Evolutionary conservation across 345 rosid species (phyloP).

Genomic region (Populus euphratica): DNA sequence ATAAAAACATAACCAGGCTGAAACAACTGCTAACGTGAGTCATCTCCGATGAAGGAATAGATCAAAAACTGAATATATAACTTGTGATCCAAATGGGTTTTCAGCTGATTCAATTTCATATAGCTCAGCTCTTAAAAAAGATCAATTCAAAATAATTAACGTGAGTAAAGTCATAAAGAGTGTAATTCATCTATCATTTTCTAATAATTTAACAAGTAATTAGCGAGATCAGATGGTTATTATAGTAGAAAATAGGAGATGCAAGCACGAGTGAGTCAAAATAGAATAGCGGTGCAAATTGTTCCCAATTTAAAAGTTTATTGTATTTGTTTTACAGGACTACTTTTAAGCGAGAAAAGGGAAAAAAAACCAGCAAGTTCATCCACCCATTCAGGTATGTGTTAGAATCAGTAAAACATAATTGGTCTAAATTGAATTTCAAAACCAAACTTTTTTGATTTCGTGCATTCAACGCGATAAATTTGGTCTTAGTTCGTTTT

Average conservation of each 20-base stretch:
- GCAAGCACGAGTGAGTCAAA: background rate
- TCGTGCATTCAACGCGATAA: background rate
- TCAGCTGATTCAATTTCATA: too few species aligned
- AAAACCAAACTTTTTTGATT: too few species aligned
- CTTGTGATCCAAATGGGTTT: too few species aligned
- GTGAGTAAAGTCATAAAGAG: too few species aligned
- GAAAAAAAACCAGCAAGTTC: background rate
- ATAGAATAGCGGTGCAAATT: background rate
- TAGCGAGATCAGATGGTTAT: background rate
- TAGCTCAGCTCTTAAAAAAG: too few species aligned
- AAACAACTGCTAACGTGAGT: too few species aligned
- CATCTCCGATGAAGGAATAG: too few species aligned
- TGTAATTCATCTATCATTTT: too few species aligned
- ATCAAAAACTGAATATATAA: too few species aligned
- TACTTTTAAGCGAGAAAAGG: background rate
- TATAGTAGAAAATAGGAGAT: background rate
- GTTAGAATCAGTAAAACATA: background rate
- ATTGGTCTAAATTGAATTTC: background rate
- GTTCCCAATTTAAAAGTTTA: background rate
- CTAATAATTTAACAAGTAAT: background rate
- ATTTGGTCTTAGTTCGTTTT: background rate
- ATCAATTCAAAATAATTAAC: too few species aligned
- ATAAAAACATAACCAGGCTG: too few species aligned
- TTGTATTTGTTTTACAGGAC: background rate
- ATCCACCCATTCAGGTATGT: background rate